Evolutionary conservation across 352 stramenopile species (phyloP).

Genomic region (Phytophthora lateralis): DNA sequence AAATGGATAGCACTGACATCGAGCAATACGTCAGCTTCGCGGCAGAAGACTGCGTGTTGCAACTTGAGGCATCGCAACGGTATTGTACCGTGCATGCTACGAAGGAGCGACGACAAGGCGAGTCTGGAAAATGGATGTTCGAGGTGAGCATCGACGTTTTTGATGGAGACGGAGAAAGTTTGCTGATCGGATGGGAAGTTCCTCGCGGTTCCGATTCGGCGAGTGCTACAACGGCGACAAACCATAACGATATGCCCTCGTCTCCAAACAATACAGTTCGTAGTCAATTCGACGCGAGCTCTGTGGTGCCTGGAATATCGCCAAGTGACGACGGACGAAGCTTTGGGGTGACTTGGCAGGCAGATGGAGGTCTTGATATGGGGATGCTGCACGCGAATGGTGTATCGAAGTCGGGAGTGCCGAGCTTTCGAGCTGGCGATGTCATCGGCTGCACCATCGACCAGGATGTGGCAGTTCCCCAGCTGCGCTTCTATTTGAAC

Average conservation of each 20-base stretch:
- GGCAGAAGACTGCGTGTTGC: slow-evolving; percentile 73
- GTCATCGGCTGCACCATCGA: slow-evolving; percentile 79
- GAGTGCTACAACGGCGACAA: background rate
- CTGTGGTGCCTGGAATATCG: slow-evolving; percentile 64
- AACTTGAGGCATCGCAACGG: slow-evolving; percentile 64
- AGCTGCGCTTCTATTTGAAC: slow-evolving; percentile 79
- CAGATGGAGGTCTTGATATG: slow-evolving; percentile 74
- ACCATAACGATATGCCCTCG: background rate
- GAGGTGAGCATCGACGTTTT: slow-evolving; percentile 68
- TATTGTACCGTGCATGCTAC: slow-evolving; percentile 79
- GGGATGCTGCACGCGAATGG: slow-evolving; percentile 77
- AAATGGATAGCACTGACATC: slow-evolving; percentile 65
- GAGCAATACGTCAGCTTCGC: slow-evolving; percentile 72
- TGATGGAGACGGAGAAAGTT: slow-evolving; percentile 65
- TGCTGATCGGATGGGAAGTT: slow-evolving; percentile 83
- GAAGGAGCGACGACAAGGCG: slow-evolving; percentile 69
- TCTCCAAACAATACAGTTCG: slow-evolving; percentile 2
- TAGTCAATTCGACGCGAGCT: slow-evolving; percentile 5
- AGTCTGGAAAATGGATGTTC: slow-evolving; percentile 84
- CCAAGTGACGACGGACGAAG: slow-evolving; percentile 55
- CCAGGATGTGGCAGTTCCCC: slow-evolving; percentile 69
- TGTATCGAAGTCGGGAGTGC: slow-evolving; percentile 64
- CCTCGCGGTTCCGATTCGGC: slow-evolving; percentile 27
- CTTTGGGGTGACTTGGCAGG: slow-evolving; percentile 80
- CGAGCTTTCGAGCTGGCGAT: slow-evolving; percentile 70